Base-by-base conservation (phyloP, 2,329 filamentous ascomycete genomes). In the Chrysosporium queenslandicum region DNA sequence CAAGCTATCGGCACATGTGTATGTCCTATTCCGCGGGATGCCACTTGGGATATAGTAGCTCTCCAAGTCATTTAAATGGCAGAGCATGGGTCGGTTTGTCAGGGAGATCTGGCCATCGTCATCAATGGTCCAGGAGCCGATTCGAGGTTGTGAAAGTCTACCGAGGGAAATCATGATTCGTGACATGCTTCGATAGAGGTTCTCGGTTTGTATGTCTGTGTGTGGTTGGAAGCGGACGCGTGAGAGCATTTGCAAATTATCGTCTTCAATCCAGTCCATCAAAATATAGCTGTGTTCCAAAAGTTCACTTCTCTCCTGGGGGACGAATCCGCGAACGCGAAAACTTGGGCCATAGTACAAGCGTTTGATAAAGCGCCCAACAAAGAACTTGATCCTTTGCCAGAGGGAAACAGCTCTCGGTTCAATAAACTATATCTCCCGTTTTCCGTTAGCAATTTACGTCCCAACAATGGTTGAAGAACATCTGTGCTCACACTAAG, bases 81-180 rank as follows among this genome's bases (percentile, higher is more conserved):
- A 29, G 27, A 46, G 55, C 48, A 51, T 64, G 4, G 63, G 63
- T 1, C 64, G 58, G 39, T 63, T 64, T 14, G 45, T 53, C 14
- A 64, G 47, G 46, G 14, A 64, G 32, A 39, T 54, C 4, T 16
- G 54, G 9, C 64, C 59, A 14, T 61, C 30, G 4, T 61, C 45
- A 46, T 67, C 55, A 11, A 71, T 59, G 8, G 58, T 59, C 11
- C 63, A 59, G 5, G 68, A 70, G 2, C 66, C 66, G 47, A 71
- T 70, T 7, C 59, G 56, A 5, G 61, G 61, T 9, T 66, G 43
- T 21, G 64, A 59, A 7, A 54, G 54, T 16, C 58, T 53, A 3
- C 46, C 50, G 4, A 62, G 12, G 34, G 34, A 36, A 36, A 12
- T 4, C 27, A 29, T 29, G 4, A 29, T 29, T 29, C 27, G 4